Base-by-base conservation (phyloP, 2,329 filamentous ascomycete genomes). In the Thielaviopsis euricoi region DNA sequence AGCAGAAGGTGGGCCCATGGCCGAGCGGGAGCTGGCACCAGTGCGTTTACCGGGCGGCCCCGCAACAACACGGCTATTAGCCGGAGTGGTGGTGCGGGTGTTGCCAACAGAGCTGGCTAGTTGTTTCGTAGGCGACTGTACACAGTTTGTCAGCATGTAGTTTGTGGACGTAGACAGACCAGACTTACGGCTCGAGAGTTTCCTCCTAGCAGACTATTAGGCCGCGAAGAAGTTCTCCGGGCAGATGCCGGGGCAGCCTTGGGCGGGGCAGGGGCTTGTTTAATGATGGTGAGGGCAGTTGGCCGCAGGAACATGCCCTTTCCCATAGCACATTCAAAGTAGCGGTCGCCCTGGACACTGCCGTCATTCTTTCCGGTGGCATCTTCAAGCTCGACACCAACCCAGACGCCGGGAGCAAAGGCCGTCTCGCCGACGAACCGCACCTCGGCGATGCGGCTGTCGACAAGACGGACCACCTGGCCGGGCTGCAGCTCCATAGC, bases 351-450 rank as follows among this genome's bases (percentile, higher is more conserved):
- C 69, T 91, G 81, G 52, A 97, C 88, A 58, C 86, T 85, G 63
- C 91, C 91, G 76, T 97, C 89, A 65, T 97, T 97, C 74, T 97
- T 97, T 33, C 93, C 91, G 21, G 79, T 81, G 56, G 83, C 76
- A 52, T 88, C 85, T 56, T 89, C 82, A 58, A 97, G 80, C 73
- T 95, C 90, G 60, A 97, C 80, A 62, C 91, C 91, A 60, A 96
- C 76, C 89, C 90, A 97, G 61, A 87, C 82, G 62, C 90, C 91
- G 13, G 58, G 21, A 59, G 89, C 83, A 71, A 97, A 95, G 64
- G 80, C 74, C 43, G 91, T 89, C 58, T 78, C 74, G 65, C 93
- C 93, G 61, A 88, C 75, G 71, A 87, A 98, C 65, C 87, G 87
- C 63, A 98, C 80, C 61, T 80, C 79, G 64, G 81, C 93, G 64